phyloP scores from a whole-genome alignment of 2,329 filamentous ascomycete species.

The Aspergillus jensenii region DNA sequence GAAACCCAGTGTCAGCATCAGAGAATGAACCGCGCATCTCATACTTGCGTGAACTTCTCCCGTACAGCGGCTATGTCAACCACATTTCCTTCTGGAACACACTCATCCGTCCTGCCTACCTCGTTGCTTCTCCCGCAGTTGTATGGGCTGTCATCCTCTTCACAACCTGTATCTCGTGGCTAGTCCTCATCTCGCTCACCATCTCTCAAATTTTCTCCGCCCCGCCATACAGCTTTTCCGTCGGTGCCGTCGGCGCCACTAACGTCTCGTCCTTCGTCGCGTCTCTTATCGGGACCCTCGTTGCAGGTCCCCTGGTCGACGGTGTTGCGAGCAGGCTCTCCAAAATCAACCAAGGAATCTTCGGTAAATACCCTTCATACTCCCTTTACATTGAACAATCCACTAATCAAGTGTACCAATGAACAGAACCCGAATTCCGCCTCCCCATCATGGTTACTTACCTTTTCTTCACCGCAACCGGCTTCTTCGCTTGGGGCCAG shows the following conservation, averaged over 20 bases:
- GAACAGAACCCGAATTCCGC: constrained; percentile 40
- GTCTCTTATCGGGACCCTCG: constrained; percentile 31
- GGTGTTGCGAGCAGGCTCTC: constrained; percentile 35
- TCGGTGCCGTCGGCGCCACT: constrained; percentile 34
- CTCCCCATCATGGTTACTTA: constrained; percentile 38
- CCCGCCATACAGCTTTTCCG: constrained; percentile 39
- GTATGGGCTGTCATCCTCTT: constrained; percentile 35
- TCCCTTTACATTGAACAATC: not conserved
- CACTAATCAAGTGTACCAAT: not conserved
- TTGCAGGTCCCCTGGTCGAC: constrained; percentile 37
- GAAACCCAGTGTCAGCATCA: not conserved
- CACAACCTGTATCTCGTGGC: constrained; percentile 33
- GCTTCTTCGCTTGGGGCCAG: constrained; percentile 40
- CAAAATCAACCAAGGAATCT: constrained; percentile 36
- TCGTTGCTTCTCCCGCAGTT: constrained; percentile 38
- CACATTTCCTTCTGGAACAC: constrained; percentile 39
- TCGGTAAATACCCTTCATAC: constrained; percentile 18
- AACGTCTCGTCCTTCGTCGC: constrained; percentile 37
- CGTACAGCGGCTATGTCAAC: constrained; percentile 42
- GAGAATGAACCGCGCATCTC: constrained; percentile 21
- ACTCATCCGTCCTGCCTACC: constrained; percentile 36
- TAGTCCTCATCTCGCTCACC: constrained; percentile 30
- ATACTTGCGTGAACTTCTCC: constrained; percentile 30
- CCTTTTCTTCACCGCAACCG: constrained; percentile 36
- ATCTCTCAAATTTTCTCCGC: constrained; percentile 40